Base-by-base conservation (phyloP, 306 rosid genomes). In the Casuarina equisetifolia region DNA sequence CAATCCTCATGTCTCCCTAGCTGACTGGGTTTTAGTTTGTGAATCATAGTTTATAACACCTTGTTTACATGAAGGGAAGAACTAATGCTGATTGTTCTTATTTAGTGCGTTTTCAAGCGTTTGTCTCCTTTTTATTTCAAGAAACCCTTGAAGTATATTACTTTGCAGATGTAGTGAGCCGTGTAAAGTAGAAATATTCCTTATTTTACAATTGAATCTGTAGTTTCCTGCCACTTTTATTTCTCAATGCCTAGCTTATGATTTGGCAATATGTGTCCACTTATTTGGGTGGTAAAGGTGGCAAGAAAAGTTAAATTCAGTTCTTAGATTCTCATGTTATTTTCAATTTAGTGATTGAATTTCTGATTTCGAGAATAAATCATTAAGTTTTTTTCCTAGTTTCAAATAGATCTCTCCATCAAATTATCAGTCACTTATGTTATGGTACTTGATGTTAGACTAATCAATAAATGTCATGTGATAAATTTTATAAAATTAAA, bases 1-100 rank as follows among this genome's bases (percentile, higher is more conserved):
- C 71, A 66, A 66, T 66, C 71, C 43, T 20, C 20, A 17, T 66
- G 71, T 32, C 42, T 66, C 9, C 15, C 50, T 66, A 40, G 46
- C 6, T 42, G 71, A 42, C 50, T 43, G 12, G 49, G 50, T 66
- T 42, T 66, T 38, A 66, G 16, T 57, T 57, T 57, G 39, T 66
- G 16, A 66, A 43, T 50, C 7, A 43, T 66, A 17, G 50, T 32
- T 66, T 66, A 42, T 40, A 66, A 42, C n/a, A 36, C 35, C 32
- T 3, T 17, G 9, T 46, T 40, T 17, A 40, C 1, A 4, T 6
- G 16, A 46, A 1, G 12, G 49, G 43, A 38, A n/a, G 20, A 32
- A 40, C 42, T 7, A 17, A 66, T 19, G 0, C 36, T 40, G 71
- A n/a, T 66, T 42, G 4, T 42, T 42, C 49, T 16, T 49, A 42